Base-by-base conservation (phyloP, 768 basidiomycete genomes). In the Polyporus arcularius region DNA sequence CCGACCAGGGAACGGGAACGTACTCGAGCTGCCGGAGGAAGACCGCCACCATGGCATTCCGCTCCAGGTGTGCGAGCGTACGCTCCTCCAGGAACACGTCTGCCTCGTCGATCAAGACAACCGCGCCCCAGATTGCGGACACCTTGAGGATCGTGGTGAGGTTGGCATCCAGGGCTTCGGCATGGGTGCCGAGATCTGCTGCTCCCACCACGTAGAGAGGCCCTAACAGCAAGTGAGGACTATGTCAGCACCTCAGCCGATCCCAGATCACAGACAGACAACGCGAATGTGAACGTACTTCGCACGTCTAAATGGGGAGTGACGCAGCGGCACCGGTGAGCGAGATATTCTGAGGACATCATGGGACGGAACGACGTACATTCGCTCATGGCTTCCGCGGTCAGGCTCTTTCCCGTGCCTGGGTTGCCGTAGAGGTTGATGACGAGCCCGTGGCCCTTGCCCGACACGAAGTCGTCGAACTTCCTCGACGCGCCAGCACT, bases 31-130 rank as follows among this genome's bases (percentile, higher is more conserved):
- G 70, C 12, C 70, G 48, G 21, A 71, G 65, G 60, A 72, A 88
- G 12, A 88, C 86, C 4, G 86, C 86, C 6, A 90, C 86, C 81
- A 89, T 86, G 0, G 87, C 87, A 64, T 89, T 90, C 11, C 87
- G 79, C 66, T 85, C 79, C 12, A 88, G 68, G 66, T 88, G 83
- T 57, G 86, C 83, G 41, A 87, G 73, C 4, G 84, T 84, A 6
- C 87, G 82, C 68, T 85, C 82, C 66, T 89, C 87, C 32, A 90
- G 78, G 80, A 88, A 90, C 4, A 90, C 86, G 71, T 90, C 87
- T 4, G 86, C 85, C 57, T 71, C 73, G 66, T 75, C 73, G 42
- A 74, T 71, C 38, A 76, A 68, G 3, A 75, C 71, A 18, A 76
- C 70, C 4, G 75, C 73, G 28, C 70, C 68, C 75, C 75, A 76